Conservation (phyloP, 208 protist species). For the Herpetomonas muscarum region DNA sequence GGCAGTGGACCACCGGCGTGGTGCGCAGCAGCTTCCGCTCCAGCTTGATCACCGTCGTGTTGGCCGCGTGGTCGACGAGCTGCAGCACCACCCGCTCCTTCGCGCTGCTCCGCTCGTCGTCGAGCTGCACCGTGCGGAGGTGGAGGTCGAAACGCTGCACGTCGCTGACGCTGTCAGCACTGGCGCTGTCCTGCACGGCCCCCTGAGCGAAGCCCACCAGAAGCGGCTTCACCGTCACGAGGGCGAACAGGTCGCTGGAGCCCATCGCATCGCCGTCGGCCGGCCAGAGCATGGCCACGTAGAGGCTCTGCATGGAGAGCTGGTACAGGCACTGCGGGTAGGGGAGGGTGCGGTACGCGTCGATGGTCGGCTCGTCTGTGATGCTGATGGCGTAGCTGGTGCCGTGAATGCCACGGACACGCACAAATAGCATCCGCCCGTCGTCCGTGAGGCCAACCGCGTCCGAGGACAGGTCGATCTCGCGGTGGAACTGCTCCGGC, state of each 20-base stretch:
- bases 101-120: slow-evolving; percentile 57
- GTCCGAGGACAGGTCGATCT: slow-evolving; percentile 6
- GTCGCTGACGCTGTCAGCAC: slow-evolving; percentile 19
- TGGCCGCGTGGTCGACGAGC: slow-evolving; percentile 32
- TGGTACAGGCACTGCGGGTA: slow-evolving; percentile 60
- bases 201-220: slow-evolving; percentile 44
- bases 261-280: not conserved
- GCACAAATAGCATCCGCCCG: slow-evolving; percentile 54
- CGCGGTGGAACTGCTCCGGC: slow-evolving; percentile 27
- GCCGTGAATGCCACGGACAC: slow-evolving; percentile 51
- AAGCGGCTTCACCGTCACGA: slow-evolving; percentile 45
- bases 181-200: slow-evolving; percentile 3
- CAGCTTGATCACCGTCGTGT: slow-evolving; percentile 27
- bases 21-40: slow-evolving; percentile 47
- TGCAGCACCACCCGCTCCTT: slow-evolving; percentile 66
- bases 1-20: slow-evolving; percentile 62
- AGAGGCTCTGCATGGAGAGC: slow-evolving; percentile 45
- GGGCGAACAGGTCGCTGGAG: slow-evolving; percentile 16
- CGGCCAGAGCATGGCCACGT: slow-evolving; percentile 30
- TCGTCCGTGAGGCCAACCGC: not conserved
- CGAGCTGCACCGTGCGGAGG: slow-evolving; percentile 48
- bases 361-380: slow-evolving; percentile 54
- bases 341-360: slow-evolving; percentile 52
- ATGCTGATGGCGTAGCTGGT: slow-evolving; percentile 75
- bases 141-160: slow-evolving; percentile 47